Conservation (phyloP, 768 basidiomycete species). For the Hygrophorus pudorinus region DNA sequence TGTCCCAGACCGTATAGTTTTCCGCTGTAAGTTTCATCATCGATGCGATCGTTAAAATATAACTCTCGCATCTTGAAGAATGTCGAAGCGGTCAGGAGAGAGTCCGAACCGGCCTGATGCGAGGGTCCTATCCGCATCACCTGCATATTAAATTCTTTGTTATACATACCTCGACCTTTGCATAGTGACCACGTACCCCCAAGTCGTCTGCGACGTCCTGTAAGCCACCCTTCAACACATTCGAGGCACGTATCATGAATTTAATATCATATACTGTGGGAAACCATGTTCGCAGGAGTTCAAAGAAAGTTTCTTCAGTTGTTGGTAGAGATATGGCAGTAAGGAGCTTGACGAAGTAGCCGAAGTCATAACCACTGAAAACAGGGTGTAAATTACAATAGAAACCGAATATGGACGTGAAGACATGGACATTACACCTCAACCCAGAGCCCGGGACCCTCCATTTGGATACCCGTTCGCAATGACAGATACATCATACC, state of each 20-base stretch:
- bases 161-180: too few species aligned
- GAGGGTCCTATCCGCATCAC: slow-evolving; percentile 32
- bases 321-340: slow-evolving; percentile 80
- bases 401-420: too few species aligned
- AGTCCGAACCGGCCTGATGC: slow-evolving; percentile 97
- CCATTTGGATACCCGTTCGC: too few species aligned
- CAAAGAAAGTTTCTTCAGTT: slow-evolving; percentile 85
- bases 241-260: slow-evolving; percentile 84
- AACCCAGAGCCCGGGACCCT: too few species aligned
- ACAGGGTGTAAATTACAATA: not conserved
- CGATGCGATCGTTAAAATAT: slow-evolving; percentile 86
- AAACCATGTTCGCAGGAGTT: slow-evolving; percentile 84
- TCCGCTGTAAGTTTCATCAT: slow-evolving; percentile 73
- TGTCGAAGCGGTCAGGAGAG: slow-evolving; percentile 82
- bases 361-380: slow-evolving; percentile 93
- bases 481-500: not conserved
- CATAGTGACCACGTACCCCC: slow-evolving; percentile 46
- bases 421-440: too few species aligned
- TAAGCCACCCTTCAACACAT: slow-evolving; percentile 78
- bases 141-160: not conserved
- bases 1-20: slow-evolving; percentile 79
- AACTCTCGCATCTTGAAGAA: slow-evolving; percentile 95
- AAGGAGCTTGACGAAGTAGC: slow-evolving; percentile 93
- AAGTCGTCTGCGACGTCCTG: slow-evolving; percentile 96
- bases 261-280: slow-evolving; percentile 97